Evolutionary conservation across 1,139 yeast genomes (phyloP), one percentile per base, ranked within the genome.

Genomic region (Nakaseomyces sp.): DNA sequence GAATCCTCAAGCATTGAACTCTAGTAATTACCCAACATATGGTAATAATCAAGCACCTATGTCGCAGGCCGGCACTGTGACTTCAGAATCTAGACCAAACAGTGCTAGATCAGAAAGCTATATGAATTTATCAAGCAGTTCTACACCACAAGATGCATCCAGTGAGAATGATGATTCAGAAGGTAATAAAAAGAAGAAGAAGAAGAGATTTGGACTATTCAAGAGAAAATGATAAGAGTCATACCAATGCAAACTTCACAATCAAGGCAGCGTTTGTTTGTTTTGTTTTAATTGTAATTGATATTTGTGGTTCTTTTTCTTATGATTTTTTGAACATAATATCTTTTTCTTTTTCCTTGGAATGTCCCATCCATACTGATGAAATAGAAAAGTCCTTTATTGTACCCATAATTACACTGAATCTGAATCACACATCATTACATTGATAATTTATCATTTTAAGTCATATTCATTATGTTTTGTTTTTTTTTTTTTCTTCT

Each of bases 151-250:
- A n/a, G 40, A 41, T 20, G 41, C 42, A 6, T 47, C 43, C 13
- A 40, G 40, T 24, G 42, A 16, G 19, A 37, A 40, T 13, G 30
- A 22, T 31, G 47, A 39, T 13, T 45, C 30, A 12, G 42, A 45
- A 15, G 41, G 30, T 18, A 15, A 31, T n/a, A 42, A 47, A 37
- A 47, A 48, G 30, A 51, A 50, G 47, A 47, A 48, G 28, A 51
- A 50, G 45, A 54, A 53, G 50, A 55, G 53, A 40, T 56, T 58
- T 41, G 57, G 60, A n/a, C 43, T 57, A 13, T 57, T 58, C 40
- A 52, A 55, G 20, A 55, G 53, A 41, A 58, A 56, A 45, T 47
- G 47, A 45, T 22, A 22, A 22, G n/a, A n/a, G n/a, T n/a, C n/a
- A n/a, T n/a, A n/a, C n/a, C 25, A 22, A 22, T 22, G 25, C 9